These are phyloP conservation scores for Saccharomyces hybrid DNA, from an alignment of 1,139 yeast species.

Conservation along the genomic window DNA sequence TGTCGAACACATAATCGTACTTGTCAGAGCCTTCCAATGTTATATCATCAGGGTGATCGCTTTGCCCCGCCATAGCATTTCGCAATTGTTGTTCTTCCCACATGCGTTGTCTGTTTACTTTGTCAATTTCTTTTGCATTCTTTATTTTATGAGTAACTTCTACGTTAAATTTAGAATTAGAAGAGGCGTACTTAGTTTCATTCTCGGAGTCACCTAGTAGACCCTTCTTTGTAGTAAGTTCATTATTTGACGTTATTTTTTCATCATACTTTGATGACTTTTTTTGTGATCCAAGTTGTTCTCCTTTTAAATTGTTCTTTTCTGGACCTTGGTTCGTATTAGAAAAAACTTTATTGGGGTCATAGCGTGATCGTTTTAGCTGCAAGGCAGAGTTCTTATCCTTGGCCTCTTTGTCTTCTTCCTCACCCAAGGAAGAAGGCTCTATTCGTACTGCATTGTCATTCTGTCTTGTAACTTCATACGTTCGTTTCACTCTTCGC, in stretches of 20 bases:
- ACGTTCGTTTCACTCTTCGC: constrained; percentile 22
- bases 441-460: not conserved
- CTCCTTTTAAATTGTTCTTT: constrained; percentile 34
- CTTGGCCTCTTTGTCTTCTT: constrained; percentile 2
- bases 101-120: constrained; percentile 13
- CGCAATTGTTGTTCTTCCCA: constrained; percentile 30
- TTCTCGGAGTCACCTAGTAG: constrained; percentile 37
- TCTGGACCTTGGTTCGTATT: not conserved
- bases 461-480: constrained; percentile 15
- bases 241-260: constrained; percentile 41
- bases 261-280: constrained; percentile 43
- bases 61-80: constrained; percentile 22
- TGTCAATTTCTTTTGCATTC: constrained; percentile 1
- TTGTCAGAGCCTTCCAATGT: constrained; percentile 42
- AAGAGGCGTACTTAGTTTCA: constrained; percentile 35
- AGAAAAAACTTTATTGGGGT: not conserved
- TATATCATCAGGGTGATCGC: constrained; percentile 38
- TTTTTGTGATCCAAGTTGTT: constrained; percentile 42
- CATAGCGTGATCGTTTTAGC: constrained; percentile 1
- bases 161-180: constrained; percentile 7
- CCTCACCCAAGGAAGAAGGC: not conserved
- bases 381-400: not conserved
- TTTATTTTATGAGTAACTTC: constrained; percentile 6
- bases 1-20: constrained; percentile 81
- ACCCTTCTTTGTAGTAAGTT: constrained; percentile 43